phyloP scores from a whole-genome alignment of 2,329 filamentous ascomycete genomes.

The Beauveria asiatica region DNA sequence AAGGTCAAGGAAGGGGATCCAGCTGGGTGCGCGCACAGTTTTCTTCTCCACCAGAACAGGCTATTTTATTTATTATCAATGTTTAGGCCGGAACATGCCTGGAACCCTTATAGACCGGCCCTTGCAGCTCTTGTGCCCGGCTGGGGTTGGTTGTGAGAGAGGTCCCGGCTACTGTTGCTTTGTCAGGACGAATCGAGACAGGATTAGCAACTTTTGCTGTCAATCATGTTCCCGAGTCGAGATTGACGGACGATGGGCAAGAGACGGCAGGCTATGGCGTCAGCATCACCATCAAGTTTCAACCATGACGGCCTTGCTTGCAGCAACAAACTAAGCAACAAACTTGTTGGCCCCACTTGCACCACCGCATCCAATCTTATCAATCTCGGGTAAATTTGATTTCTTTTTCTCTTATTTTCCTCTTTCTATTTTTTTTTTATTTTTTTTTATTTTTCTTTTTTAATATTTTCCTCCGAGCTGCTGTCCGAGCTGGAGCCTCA shows the following conservation, averaged over 20 bases:
- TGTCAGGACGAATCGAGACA: background rate
- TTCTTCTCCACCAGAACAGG: background rate
- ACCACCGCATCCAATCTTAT: background rate
- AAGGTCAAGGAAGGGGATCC: background rate
- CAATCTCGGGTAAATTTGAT: background rate
- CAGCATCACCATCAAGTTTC: background rate
- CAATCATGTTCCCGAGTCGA: too few relatives aligned
- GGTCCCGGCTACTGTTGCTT: background rate
- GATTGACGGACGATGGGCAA: too few relatives aligned
- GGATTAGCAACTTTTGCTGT: background rate
- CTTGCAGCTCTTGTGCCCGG: background rate
- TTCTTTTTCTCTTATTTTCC: too few relatives aligned
- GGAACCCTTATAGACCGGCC: background rate
- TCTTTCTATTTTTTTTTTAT: too few relatives aligned
- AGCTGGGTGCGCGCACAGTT: background rate
- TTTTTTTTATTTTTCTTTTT: too few relatives aligned
- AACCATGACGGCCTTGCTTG: background rate
- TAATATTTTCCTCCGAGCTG: background rate
- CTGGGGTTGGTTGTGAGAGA: background rate
- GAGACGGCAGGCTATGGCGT: background rate
- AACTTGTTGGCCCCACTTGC: background rate
- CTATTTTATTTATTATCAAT: too few relatives aligned
- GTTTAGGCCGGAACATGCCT: too few relatives aligned
- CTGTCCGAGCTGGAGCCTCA: background rate
- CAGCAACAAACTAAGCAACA: background rate